Evolutionary conservation across 176 grass and related monocot genomes (phyloP), one percentile per base, ranked within the genome.

Genomic region (Carex kokanica): DNA sequence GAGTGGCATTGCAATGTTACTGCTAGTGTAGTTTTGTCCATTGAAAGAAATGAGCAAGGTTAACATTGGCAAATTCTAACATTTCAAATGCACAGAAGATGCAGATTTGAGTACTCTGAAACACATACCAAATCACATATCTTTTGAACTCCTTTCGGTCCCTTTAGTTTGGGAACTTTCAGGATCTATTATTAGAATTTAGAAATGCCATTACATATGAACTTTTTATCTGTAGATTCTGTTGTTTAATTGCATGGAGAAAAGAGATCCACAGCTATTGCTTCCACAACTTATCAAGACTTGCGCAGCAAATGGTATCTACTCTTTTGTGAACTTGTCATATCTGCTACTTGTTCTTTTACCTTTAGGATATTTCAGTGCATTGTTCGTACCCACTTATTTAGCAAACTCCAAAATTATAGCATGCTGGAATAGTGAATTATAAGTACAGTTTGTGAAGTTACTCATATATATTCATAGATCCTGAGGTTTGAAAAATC

Each of bases 181-280:
- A 38, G 78, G 17, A 18, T 63, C 69, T 34, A 57, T 7, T 64
- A 49, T 78, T 68, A 83, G 31, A 59, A 25, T 52, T 12, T 68
- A 83, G 31, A 59, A 25, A 64, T 12, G 3, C 2, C 17, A 59
- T 51, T 10, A 68, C 6, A 70, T 86, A 2, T 83, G 84, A 57
- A 73, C 74, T 49, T 58, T 73, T 53, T 23, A 49, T 75, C 36
- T 81, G 9, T 84, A 93, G 96, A 93, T 99, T 78, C 89, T 99
- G 83, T 43, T 99, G 83, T 99, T 99, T 82, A 99, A 99, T 86
- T 99, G 96, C 93, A 99, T 99, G 96, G 88, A 91, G 52, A 91
- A 95, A 78, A 95, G 93, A 90, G 93, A 95, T 90, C 96, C 93
- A 62, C 79, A 91, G 88, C 65, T 89, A 75, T 86, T 99, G 83